Evolutionary conservation across 1,284 basidiomycete species (phyloP).

Genomic region (Ganoderma lucidum): DNA sequence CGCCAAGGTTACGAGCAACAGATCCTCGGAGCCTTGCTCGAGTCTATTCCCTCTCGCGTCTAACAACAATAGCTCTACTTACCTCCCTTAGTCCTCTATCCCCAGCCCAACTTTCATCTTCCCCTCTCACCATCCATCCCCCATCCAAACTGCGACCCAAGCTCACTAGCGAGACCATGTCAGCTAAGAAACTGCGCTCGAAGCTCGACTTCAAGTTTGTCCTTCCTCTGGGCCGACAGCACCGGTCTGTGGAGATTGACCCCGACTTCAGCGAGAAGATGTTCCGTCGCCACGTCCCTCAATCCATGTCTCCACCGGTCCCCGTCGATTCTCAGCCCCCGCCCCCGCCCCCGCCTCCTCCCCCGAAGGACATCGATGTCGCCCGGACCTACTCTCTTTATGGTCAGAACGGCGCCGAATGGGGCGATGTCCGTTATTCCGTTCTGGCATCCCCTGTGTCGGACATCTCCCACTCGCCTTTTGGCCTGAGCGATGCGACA

Average conservation of each 20-base stretch:
- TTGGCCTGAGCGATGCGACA: slow-evolving; percentile 15
- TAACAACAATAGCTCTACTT: slow-evolving; percentile 6
- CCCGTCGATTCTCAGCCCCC: slow-evolving; percentile 27
- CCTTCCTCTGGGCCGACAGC: slow-evolving; percentile 17
- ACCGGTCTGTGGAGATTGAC: slow-evolving; percentile 17
- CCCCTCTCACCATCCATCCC: background rate
- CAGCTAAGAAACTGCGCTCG: slow-evolving; percentile 34
- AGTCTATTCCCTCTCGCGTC: background rate
- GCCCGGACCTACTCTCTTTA: slow-evolving; percentile 15
- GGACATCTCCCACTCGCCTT: slow-evolving; percentile 13
- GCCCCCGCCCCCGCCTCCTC: slow-evolving; percentile 32
- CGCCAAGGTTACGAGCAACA: slow-evolving; percentile 11
- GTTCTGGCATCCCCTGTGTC: slow-evolving; percentile 29
- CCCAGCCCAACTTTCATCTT: background rate
- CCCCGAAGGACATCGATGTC: slow-evolving; percentile 31
- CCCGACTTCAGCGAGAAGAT: slow-evolving; percentile 30
- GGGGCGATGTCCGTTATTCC: slow-evolving; percentile 33
- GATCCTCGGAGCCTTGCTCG: background rate
- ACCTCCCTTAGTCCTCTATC: background rate
- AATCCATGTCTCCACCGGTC: slow-evolving; percentile 13
- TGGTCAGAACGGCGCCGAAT: slow-evolving; percentile 16
- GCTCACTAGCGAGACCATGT: slow-evolving; percentile 24
- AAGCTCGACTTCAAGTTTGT: slow-evolving; percentile 35
- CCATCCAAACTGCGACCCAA: background rate
- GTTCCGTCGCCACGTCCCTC: slow-evolving; percentile 19